These are phyloP conservation scores for Borealophlyctis nickersoniae DNA, from an alignment of 192 early-diverging fungal species.

Conservation along the genomic window DNA sequence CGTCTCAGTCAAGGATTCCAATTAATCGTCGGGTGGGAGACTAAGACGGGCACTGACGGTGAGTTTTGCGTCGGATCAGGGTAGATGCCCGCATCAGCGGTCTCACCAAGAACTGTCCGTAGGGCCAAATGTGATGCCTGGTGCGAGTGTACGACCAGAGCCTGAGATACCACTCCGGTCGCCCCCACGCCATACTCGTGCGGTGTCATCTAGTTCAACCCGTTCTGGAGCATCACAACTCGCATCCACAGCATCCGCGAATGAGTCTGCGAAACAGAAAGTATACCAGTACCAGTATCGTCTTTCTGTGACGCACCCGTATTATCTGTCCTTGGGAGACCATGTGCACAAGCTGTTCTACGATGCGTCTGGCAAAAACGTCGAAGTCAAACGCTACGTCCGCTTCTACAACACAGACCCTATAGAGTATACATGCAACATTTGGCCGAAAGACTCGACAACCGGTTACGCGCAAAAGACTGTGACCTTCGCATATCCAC, in stretches of 20 bases:
- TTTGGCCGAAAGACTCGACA: conserved; percentile 83
- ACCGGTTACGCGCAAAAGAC: conserved; percentile 53
- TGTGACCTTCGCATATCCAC: conserved; percentile 74
- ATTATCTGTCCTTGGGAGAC: conserved; percentile 85
- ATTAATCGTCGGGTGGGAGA: conserved; percentile 55
- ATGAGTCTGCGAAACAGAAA: conserved; percentile 1
- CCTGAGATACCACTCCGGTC: too few species aligned
- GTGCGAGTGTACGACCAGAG: too few species aligned
- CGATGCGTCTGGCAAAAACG: conserved; percentile 61
- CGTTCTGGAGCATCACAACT: background rate
- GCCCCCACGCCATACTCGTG: too few species aligned
- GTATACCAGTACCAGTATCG: conserved; percentile 24
- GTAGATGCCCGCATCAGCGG: too few species aligned
- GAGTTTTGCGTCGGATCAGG: too few species aligned
- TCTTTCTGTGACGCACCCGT: too few species aligned
- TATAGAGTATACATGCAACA: conserved; percentile 70
- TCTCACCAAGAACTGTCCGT: too few species aligned
- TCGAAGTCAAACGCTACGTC: conserved; percentile 86
- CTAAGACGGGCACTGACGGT: too few species aligned
- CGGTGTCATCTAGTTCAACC: background rate
- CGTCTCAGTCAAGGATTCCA: conserved; percentile 93
- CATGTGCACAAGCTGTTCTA: conserved; percentile 82
- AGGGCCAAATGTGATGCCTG: too few species aligned
- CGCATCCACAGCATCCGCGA: background rate
- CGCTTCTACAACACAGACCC: conserved; percentile 57